phyloP scores from a whole-genome alignment of 2,329 filamentous ascomycete species.

The Dothiorella sarmentorum region DNA sequence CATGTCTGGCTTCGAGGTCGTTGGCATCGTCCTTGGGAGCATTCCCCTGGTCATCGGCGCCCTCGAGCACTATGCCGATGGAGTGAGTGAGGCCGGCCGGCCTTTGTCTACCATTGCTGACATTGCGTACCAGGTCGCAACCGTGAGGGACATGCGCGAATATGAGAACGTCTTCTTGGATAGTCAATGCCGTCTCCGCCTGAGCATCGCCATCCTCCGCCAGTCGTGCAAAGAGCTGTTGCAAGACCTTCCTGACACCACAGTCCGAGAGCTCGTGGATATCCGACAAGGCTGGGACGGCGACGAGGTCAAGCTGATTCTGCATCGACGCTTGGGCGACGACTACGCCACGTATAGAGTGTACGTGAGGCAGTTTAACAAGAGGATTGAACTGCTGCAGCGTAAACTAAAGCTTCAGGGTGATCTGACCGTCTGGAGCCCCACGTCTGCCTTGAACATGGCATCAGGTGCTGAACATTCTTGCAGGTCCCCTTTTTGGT shows the following conservation, averaged over 20 bases:
- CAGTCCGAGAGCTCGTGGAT: conserved; percentile 8
- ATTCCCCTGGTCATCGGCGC: conserved; percentile 21
- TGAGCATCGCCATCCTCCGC: conserved; percentile 16
- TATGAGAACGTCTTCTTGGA: conserved; percentile 19
- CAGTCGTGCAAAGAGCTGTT: conserved; percentile 20
- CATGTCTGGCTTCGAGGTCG: conserved; percentile 23
- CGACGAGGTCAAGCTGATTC: neutral
- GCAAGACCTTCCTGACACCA: conserved; percentile 1
- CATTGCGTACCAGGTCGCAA: conserved; percentile 9
- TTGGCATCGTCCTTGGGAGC: conserved; percentile 22
- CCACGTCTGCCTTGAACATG: too few relatives aligned
- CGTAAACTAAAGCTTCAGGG: conserved; percentile 18
- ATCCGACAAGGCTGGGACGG: conserved; percentile 11
- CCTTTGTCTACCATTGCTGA: neutral
- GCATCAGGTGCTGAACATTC: too few relatives aligned
- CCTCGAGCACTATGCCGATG: conserved; percentile 20
- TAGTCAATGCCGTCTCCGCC: conserved; percentile 8
- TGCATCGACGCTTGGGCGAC: neutral
- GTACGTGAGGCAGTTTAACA: conserved; percentile 1
- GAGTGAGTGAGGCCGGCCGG: too few relatives aligned
- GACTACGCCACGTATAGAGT: conserved; percentile 6
- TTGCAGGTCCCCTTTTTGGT: conserved; percentile 7
- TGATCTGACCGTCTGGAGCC: neutral
- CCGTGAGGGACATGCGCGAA: conserved; percentile 19
- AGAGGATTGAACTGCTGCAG: conserved; percentile 15